Conservation (phyloP, 345 rosid species). For the Turnera subulata region DNA sequence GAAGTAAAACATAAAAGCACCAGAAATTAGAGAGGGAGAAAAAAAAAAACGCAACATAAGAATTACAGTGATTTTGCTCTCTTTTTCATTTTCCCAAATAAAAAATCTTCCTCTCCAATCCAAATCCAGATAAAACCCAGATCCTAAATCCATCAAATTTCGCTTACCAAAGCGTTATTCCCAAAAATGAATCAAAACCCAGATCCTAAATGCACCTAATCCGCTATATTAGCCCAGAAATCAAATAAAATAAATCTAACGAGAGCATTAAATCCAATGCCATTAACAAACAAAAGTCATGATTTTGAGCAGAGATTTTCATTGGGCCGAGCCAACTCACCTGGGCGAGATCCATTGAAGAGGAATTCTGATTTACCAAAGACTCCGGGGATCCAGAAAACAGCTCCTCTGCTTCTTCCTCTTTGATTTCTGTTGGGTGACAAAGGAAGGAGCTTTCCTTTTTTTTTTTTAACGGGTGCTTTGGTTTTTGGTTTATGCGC, state of each 20-base stretch:
- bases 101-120: background rate
- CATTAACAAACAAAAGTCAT: background rate
- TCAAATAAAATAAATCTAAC: background rate
- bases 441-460: background rate
- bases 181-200: background rate
- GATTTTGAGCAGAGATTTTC: background rate
- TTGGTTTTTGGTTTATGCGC: background rate
- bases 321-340: slow-evolving; percentile 21
- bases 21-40: background rate
- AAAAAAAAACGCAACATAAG: background rate
- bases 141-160: background rate
- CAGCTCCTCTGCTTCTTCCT: background rate
- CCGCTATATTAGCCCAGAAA: background rate
- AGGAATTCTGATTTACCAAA: background rate
- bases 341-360: slow-evolving; percentile 41
- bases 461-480: background rate
- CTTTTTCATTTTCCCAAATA: background rate
- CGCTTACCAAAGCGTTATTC: background rate
- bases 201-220: background rate
- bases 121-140: background rate
- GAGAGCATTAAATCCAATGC: background rate
- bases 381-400: background rate
- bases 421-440: background rate
- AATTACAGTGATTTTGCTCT: too few relatives aligned
- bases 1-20: too few relatives aligned